Evolutionary conservation across 495 filamentous ascomycete species (phyloP).

Genomic region (Poronia punctata): DNA sequence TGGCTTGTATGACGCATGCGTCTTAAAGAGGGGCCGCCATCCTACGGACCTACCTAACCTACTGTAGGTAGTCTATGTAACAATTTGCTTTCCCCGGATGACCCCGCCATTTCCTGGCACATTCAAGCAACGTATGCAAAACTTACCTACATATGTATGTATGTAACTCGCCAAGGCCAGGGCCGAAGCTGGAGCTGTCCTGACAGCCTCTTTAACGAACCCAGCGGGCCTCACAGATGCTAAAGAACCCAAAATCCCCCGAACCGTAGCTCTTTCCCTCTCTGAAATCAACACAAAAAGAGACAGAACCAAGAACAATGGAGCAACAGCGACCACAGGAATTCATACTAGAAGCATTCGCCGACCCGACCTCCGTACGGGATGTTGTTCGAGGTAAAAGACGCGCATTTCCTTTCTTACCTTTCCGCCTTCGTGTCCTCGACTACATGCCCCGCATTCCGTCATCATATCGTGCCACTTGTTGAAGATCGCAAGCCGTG

Average conservation of each 20-base stretch:
- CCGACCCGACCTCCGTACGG: constrained; percentile 72
- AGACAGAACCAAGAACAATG: constrained; percentile 35
- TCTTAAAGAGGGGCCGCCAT: neutral
- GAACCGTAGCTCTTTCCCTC: neutral
- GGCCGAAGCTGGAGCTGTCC: constrained; percentile 8
- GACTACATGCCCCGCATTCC: constrained; percentile 17
- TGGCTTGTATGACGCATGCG: constrained; percentile 23
- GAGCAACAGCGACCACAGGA: constrained; percentile 59
- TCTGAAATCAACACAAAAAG: neutral
- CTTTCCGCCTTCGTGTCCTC: no score
- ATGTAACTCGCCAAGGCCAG: constrained; percentile 13
- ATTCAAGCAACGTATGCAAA: constrained; percentile 6
- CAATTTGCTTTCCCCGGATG: constrained; percentile 2
- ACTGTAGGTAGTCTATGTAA: no score
- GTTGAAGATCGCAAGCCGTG: no score
- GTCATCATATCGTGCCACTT: no score
- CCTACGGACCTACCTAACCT: no score
- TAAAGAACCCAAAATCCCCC: neutral
- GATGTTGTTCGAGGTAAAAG: constrained; percentile 83
- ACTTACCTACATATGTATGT: neutral
- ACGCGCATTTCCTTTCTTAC: constrained; percentile 1
- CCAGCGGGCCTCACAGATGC: constrained; percentile 8
- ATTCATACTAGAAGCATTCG: constrained; percentile 78
- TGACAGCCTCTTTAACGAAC: constrained; percentile 9
- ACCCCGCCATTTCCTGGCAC: constrained; percentile 7